Conservation (phyloP, 2,329 filamentous ascomycete genomes). For the Thyridium curvatum region DNA sequence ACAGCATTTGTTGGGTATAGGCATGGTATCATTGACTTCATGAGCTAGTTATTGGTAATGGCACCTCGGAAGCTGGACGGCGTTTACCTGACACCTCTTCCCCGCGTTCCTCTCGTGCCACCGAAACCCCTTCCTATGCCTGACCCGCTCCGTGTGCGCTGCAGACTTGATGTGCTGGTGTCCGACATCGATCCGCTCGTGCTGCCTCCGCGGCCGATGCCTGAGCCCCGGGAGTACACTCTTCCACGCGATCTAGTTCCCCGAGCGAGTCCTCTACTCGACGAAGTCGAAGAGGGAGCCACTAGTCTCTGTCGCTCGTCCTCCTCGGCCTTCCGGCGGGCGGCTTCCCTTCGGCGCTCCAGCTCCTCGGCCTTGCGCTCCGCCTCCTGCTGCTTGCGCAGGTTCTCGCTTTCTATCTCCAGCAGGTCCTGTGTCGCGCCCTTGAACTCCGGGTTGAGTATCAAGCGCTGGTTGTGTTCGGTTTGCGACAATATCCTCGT, state of each 20-base stretch:
- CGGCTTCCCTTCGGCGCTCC: slow-evolving; percentile 68
- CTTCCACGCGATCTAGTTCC: slow-evolving; percentile 11
- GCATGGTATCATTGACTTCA: slow-evolving; percentile 9
- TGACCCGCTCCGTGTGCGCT: slow-evolving; percentile 26
- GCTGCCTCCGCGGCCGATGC: slow-evolving; percentile 4
- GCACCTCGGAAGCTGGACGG: slow-evolving; percentile 4
- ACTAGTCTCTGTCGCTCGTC: slow-evolving; percentile 44
- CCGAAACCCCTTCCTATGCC: slow-evolving; percentile 39
- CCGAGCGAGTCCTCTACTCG: slow-evolving; percentile 8
- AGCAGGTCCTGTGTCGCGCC: slow-evolving; percentile 79
- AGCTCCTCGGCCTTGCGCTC: slow-evolving; percentile 74
- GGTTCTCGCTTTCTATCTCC: slow-evolving; percentile 78
- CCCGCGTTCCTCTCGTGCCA: slow-evolving; percentile 43
- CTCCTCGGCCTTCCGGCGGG: slow-evolving; percentile 56
- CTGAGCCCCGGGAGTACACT: slow-evolving; percentile 7
- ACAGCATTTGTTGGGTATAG: slow-evolving; percentile 1
- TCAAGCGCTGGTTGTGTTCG: slow-evolving; percentile 90
- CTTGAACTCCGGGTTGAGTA: slow-evolving; percentile 84
- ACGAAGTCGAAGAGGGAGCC: slow-evolving; percentile 9
- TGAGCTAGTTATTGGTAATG: slow-evolving; percentile 1
- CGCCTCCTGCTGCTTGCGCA: slow-evolving; percentile 67
- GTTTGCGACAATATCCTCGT: slow-evolving; percentile 93
- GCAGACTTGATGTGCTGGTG: slow-evolving; percentile 19
- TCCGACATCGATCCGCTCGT: slow-evolving; percentile 19
- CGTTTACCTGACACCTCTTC: slow-evolving; percentile 7